These are phyloP conservation scores for Orbilia ellipsospora DNA, from an alignment of 2,329 filamentous ascomycete species.

Conservation along the genomic window DNA sequence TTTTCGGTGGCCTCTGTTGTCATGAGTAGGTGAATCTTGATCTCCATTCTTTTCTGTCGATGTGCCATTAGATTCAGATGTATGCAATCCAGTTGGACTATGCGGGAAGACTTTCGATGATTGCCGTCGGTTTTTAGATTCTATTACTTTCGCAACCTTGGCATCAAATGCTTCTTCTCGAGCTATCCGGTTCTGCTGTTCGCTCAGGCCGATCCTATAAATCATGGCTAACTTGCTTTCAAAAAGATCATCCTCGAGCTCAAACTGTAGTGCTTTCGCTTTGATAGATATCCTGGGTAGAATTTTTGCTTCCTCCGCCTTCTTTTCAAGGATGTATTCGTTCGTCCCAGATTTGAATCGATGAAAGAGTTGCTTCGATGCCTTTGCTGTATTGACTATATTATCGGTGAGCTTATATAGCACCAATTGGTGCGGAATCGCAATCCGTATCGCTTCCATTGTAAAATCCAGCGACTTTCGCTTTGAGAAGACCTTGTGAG, in stretches of 20 bases:
- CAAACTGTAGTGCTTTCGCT: slow-evolving; percentile 84
- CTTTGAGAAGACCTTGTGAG: slow-evolving; percentile 46
- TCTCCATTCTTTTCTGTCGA: slow-evolving; percentile 29
- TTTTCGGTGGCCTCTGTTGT: slow-evolving; percentile 58
- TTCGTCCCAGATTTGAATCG: slow-evolving; percentile 88
- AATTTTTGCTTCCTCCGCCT: slow-evolving; percentile 83
- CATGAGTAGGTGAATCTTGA: slow-evolving; percentile 31
- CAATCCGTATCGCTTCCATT: slow-evolving; percentile 85
- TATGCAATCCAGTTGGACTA: slow-evolving; percentile 41
- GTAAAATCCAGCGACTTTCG: slow-evolving; percentile 83
- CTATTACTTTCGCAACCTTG: slow-evolving; percentile 84
- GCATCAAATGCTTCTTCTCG: slow-evolving; percentile 88
- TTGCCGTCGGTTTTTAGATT: slow-evolving; percentile 71
- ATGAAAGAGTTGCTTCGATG: slow-evolving; percentile 89
- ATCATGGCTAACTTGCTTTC: slow-evolving; percentile 98
- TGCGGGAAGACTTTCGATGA: slow-evolving; percentile 49
- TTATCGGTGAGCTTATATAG: slow-evolving; percentile 95
- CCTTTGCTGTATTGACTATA: slow-evolving; percentile 85
- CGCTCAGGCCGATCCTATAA: slow-evolving; percentile 85
- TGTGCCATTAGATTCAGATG: slow-evolving; percentile 42
- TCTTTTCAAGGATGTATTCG: slow-evolving; percentile 87
- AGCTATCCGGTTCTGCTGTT: slow-evolving; percentile 89
- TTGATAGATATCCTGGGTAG: slow-evolving; percentile 87
- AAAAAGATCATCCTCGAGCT: slow-evolving; percentile 94
- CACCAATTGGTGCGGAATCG: slow-evolving; percentile 89